Conservation (phyloP, 306 rosid species). For the Carpinus viminea region DNA sequence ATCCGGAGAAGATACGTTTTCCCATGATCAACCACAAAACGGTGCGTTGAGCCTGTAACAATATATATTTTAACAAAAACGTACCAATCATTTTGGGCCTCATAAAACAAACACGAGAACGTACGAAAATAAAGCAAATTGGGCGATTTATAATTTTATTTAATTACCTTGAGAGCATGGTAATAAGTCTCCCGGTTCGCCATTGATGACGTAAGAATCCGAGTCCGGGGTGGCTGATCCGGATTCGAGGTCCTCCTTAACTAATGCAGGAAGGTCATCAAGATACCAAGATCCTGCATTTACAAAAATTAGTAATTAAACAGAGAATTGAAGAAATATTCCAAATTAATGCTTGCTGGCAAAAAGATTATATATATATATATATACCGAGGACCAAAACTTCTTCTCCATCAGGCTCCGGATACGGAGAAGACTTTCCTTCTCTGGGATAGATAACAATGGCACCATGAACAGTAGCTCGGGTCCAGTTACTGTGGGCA, state of each 20-base stretch:
- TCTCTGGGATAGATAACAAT: background rate
- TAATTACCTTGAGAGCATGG: constrained; percentile 1
- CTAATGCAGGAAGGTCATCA: background rate
- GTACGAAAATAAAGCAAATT: too few relatives aligned
- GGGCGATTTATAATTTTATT: background rate
- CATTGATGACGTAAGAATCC: constrained; percentile 7
- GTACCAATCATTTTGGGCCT: background rate
- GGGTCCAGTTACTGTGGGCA: background rate
- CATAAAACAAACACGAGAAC: too few relatives aligned
- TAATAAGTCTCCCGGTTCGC: constrained; percentile 16
- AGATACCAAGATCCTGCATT: constrained; percentile 18
- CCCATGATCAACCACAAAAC: constrained; percentile 15
- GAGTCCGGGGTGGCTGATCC: constrained; percentile 11
- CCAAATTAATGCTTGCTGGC: too few relatives aligned
- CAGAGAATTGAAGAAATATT: too few relatives aligned
- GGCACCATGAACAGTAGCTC: constrained; percentile 3
- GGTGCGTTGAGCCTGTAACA: background rate
- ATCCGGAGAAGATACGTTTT: constrained; percentile 35
- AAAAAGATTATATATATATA: too few relatives aligned
- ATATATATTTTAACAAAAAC: too few relatives aligned
- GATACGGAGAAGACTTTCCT: background rate
- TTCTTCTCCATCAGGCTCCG: background rate
- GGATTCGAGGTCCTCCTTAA: background rate
- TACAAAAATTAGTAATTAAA: background rate
- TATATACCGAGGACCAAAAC: too few relatives aligned